phyloP scores from a whole-genome alignment of 1,284 basidiomycete genomes.

The Fomitopsis schrenkii region DNA sequence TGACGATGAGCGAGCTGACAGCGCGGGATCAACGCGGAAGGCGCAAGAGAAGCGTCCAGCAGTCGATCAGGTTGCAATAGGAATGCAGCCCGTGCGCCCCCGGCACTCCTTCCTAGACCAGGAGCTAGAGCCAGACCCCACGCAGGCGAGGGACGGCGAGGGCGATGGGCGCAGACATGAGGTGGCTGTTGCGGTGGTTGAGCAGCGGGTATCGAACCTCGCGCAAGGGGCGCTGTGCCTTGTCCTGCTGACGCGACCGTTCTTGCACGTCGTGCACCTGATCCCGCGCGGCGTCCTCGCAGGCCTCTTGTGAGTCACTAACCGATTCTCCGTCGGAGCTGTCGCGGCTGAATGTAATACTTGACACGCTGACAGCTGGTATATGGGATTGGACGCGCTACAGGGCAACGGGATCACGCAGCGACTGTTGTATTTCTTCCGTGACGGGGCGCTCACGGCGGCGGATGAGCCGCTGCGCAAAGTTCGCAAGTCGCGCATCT shows the following conservation, averaged over 20 bases:
- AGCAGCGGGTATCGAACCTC: slow-evolving; percentile 87
- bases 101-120: slow-evolving; percentile 23
- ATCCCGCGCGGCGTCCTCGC: slow-evolving; percentile 76
- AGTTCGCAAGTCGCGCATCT: slow-evolving; percentile 73
- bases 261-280: slow-evolving; percentile 74
- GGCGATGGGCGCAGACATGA: slow-evolving; percentile 37
- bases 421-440: slow-evolving; percentile 80
- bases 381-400: slow-evolving; percentile 85
- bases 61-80: background rate
- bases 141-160: slow-evolving; percentile 21
- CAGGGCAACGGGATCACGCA: slow-evolving; percentile 81
- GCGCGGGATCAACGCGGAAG: background rate
- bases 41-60: slow-evolving; percentile 9
- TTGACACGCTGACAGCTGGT: slow-evolving; percentile 56
- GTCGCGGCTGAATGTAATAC: slow-evolving; percentile 18
- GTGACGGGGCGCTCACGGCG: slow-evolving; percentile 65
- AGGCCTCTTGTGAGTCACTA: slow-evolving; percentile 60
- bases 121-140: slow-evolving; percentile 25
- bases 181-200: slow-evolving; percentile 76
- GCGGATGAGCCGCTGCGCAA: slow-evolving; percentile 65
- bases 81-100: slow-evolving; percentile 11
- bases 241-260: slow-evolving; percentile 77
- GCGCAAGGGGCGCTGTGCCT: slow-evolving; percentile 80
- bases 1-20: slow-evolving; percentile 32
- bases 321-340: slow-evolving; percentile 5